phyloP scores from a whole-genome alignment of 768 basidiomycete genomes.

The Serendipita sp. region DNA sequence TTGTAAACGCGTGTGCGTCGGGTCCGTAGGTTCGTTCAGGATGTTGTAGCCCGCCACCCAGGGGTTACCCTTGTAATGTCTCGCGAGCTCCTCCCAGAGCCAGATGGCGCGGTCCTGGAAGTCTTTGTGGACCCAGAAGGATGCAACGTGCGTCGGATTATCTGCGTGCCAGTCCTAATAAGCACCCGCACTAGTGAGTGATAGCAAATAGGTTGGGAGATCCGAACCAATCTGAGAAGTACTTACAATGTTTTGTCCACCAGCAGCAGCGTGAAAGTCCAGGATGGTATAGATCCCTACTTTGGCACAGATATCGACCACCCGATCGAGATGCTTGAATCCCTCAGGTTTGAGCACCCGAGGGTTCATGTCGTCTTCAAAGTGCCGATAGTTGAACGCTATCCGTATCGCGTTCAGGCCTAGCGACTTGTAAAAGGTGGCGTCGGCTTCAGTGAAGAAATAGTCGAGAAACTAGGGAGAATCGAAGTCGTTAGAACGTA shows the following conservation, averaged over 20 bases:
- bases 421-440: slow-evolving; percentile 58
- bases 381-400: slow-evolving; percentile 59
- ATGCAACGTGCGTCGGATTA: slow-evolving; percentile 48
- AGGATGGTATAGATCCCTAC: slow-evolving; percentile 55
- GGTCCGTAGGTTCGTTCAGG: slow-evolving; percentile 70
- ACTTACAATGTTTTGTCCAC: slow-evolving; percentile 14
- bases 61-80: slow-evolving; percentile 56
- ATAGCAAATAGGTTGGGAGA: background rate
- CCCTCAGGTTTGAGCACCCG: slow-evolving; percentile 56
- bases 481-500: background rate
- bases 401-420: slow-evolving; percentile 69
- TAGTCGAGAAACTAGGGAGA: slow-evolving; percentile 53
- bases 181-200: slow-evolving; percentile 16
- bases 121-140: slow-evolving; percentile 72
- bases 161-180: slow-evolving; percentile 60
- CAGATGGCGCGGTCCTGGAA: slow-evolving; percentile 65
- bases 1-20: slow-evolving; percentile 45
- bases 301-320: slow-evolving; percentile 55
- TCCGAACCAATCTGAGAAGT: background rate
- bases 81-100: slow-evolving; percentile 64
- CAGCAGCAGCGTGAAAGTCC: slow-evolving; percentile 50
- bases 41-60: slow-evolving; percentile 84
- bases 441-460: slow-evolving; percentile 65
- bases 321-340: slow-evolving; percentile 72
- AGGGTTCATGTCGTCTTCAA: slow-evolving; percentile 70